Evolutionary conservation across 2,329 filamentous ascomycete species (phyloP).

Genomic region (Neocucurbitaria cava): DNA sequence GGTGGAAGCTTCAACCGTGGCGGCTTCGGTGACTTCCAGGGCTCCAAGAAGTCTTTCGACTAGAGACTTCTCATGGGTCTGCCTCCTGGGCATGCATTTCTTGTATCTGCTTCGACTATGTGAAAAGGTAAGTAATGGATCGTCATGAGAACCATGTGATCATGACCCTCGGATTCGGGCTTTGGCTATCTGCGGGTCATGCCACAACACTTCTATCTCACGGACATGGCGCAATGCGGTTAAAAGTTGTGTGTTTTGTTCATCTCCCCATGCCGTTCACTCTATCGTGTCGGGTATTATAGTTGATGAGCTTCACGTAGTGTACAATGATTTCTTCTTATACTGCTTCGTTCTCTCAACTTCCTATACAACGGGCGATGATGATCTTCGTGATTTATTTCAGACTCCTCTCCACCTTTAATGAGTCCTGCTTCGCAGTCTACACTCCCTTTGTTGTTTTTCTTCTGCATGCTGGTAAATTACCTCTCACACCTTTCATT

Average conservation of each 20-base stretch:
- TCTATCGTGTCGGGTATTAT: slow-evolving; percentile 4
- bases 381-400: neutral
- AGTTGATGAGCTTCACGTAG: slow-evolving; percentile 16
- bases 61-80: slow-evolving; percentile 26
- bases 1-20: slow-evolving; percentile 58
- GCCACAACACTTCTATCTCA: slow-evolving; percentile 5
- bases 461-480: too few species aligned
- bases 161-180: slow-evolving; percentile 16
- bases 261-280: slow-evolving; percentile 5
- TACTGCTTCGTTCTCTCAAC: neutral
- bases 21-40: slow-evolving; percentile 73
- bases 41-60: slow-evolving; percentile 78
- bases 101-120: slow-evolving; percentile 28
- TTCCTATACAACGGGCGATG: too few species aligned
- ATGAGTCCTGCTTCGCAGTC: too few species aligned
- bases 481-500: too few species aligned
- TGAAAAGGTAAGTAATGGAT: slow-evolving; percentile 34
- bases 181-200: slow-evolving; percentile 14
- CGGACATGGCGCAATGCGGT: slow-evolving; percentile 18
- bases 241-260: slow-evolving; percentile 21
- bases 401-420: too few species aligned
- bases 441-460: too few species aligned
- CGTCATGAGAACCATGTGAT: slow-evolving; percentile 24
- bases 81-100: slow-evolving; percentile 9
- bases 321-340: slow-evolving; percentile 13